Percentiles rank a stretch among this genome's conserved stretches.
Evolutionary conservation across 2,329 filamentous ascomycete genomes (phyloP).

Genomic region (Diaporthe humulicola): DNA sequence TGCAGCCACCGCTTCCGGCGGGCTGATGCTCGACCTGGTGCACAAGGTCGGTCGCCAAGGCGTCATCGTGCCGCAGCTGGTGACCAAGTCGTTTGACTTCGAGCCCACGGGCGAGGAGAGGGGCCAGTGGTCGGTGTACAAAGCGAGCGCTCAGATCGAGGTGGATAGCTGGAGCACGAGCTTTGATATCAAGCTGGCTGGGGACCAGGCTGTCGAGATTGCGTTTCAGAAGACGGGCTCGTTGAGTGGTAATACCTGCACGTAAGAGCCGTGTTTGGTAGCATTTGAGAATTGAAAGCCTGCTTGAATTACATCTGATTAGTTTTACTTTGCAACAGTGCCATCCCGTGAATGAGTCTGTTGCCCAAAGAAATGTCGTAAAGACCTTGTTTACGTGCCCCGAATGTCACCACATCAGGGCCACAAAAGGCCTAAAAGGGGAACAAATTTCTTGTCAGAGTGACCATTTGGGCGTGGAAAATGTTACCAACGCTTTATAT

Average conservation of each 20-base stretch:
- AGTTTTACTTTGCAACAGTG: background rate
- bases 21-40: constrained; percentile 19
- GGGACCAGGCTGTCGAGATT: background rate
- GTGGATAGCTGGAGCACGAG: constrained; percentile 14
- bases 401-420: background rate
- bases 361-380: background rate
- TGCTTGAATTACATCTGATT: background rate
- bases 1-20: background rate
- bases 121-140: constrained; percentile 3
- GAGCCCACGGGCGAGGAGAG: constrained; percentile 6
- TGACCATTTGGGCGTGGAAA: no score
- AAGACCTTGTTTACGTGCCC: background rate
- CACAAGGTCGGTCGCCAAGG: constrained; percentile 11
- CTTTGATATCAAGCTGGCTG: constrained; percentile 26
- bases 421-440: background rate
- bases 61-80: constrained; percentile 17
- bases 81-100: background rate
- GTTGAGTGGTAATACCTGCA: background rate
- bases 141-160: constrained; percentile 1
- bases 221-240: constrained; percentile 21
- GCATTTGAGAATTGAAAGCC: background rate
- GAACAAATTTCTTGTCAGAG: accelerated
- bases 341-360: background rate
- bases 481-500: background rate
- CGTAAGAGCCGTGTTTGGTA: background rate